Evolutionary conservation across 441 rosid species (phyloP).

Genomic region (Euphorbia neoarborescens): DNA sequence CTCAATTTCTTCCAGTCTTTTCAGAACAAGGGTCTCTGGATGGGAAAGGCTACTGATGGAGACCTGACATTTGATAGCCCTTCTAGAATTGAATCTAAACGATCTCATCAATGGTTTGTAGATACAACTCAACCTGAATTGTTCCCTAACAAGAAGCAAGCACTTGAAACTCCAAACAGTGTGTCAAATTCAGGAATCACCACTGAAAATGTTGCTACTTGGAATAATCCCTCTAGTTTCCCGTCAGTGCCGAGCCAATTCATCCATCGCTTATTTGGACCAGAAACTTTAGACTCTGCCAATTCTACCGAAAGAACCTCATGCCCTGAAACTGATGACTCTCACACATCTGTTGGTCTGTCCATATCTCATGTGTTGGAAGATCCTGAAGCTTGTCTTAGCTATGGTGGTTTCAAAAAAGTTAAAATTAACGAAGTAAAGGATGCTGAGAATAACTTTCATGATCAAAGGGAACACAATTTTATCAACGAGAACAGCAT

Average conservation of each 20-base stretch:
- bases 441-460: constrained; percentile 34
- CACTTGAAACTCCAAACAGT: constrained; percentile 32
- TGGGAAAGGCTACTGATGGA: constrained; percentile 37
- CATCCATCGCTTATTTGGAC: constrained; percentile 41
- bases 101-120: constrained; percentile 57
- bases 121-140: constrained; percentile 45
- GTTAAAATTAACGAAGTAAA: constrained; percentile 52
- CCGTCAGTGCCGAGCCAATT: constrained; percentile 38
- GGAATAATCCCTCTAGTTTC: constrained; percentile 40
- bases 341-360: constrained; percentile 39
- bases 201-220: constrained; percentile 31
- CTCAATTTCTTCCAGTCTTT: constrained; percentile 27
- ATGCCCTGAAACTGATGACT: constrained; percentile 34
- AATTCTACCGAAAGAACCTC: constrained; percentile 42
- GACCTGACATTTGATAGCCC: constrained; percentile 44
- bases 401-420: constrained; percentile 50
- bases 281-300: constrained; percentile 36
- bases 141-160: constrained; percentile 60
- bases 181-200: constrained; percentile 32
- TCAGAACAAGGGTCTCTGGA: constrained; percentile 55
- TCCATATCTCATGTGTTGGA: constrained; percentile 44
- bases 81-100: constrained; percentile 43
- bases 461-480: constrained; percentile 31
- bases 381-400: constrained; percentile 38
- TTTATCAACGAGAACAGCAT: constrained; percentile 31